Evolutionary conservation across 1,284 basidiomycete species (phyloP), one percentile per base, ranked within the genome.

Genomic region (Termitomyces sp.): DNA sequence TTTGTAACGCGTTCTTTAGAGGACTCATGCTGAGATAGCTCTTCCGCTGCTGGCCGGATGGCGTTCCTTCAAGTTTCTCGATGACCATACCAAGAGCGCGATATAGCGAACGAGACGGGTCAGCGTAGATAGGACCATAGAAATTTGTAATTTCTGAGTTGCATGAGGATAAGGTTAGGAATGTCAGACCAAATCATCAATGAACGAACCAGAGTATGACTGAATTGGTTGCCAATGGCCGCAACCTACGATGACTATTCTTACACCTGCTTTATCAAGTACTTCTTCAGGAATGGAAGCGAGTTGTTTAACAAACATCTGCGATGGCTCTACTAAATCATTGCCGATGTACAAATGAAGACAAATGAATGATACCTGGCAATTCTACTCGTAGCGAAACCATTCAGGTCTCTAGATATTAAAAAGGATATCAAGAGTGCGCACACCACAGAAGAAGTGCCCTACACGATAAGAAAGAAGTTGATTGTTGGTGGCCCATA

Each of bases 371-470:
- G 5, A 49, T 57, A 77, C 75, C 68, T 78, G 72, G 59, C 77
- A 79, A 44, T 53, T 66, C 74, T 76, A 19, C 19, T 14, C 4
- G 18, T 50, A 13, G 44, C 24, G 49, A 39, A 3, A 39, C 43
- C n/a, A 49, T 46, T 51, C 16, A 53, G 47, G 40, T 46, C 45
- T 7, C 16, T 19, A 16, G 24, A 43, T 26, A 35, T 18, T 11
- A 34, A 24, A 7, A n/a, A 45, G 30, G 16, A 19, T 3, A 18
- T 46, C 18, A 8, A 31, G 13, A 34, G 34, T 24, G 51, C 74
- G 55, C 68, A 84, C 83, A 26, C 80, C 82, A 59, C 83, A 84
- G 62, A 83, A 83, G 64, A 85, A 85, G 62, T 86, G 82, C 11
- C 81, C 83, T 82, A 39, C 50, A 30, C 35, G 50, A 21, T 19